phyloP scores from a whole-genome alignment of 1,284 basidiomycete genomes.

The Takashimella koratensis region DNA sequence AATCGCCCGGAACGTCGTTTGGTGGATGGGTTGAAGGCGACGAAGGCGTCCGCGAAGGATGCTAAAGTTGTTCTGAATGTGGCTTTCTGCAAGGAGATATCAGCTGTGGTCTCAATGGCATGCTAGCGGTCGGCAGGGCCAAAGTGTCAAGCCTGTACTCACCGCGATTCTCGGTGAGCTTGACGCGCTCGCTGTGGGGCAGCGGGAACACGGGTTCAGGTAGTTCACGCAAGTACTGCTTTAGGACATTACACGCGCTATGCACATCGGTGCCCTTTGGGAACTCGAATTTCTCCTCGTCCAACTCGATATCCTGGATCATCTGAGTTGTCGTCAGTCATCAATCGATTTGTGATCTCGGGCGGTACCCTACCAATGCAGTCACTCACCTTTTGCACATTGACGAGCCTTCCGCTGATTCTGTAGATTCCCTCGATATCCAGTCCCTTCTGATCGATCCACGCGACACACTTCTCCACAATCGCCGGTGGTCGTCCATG shows the following conservation, averaged over 20 bases:
- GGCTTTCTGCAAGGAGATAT: slow-evolving; percentile 55
- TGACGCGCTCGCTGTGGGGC: slow-evolving; percentile 73
- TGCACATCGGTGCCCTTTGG: slow-evolving; percentile 75
- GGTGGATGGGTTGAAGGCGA: slow-evolving; percentile 78
- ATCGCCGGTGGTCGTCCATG: slow-evolving; percentile 66
- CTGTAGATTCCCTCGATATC: slow-evolving; percentile 70
- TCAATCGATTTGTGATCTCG: neutral
- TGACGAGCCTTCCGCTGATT: slow-evolving; percentile 68
- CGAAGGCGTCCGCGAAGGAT: slow-evolving; percentile 75
- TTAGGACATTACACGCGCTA: slow-evolving; percentile 84
- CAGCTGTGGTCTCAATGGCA: too few species aligned
- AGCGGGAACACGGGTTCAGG: slow-evolving; percentile 91
- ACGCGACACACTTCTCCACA: slow-evolving; percentile 75
- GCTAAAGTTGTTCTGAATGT: slow-evolving; percentile 66
- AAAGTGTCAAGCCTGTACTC: too few species aligned
- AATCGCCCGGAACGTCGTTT: slow-evolving; percentile 80
- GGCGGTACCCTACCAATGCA: too few species aligned
- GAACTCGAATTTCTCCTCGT: slow-evolving; percentile 82
- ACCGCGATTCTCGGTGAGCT: slow-evolving; percentile 75
- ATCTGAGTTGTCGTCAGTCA: slow-evolving; percentile 53
- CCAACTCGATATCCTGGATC: slow-evolving; percentile 82
- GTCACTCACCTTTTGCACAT: slow-evolving; percentile 72
- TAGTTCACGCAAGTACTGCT: slow-evolving; percentile 80
- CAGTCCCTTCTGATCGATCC: slow-evolving; percentile 72
- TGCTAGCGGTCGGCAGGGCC: too few species aligned